Percentiles rank a stretch among this genome's conserved stretches.
phyloP scores from a whole-genome alignment of 768 basidiomycete species.

The Roridomyces roridus region DNA sequence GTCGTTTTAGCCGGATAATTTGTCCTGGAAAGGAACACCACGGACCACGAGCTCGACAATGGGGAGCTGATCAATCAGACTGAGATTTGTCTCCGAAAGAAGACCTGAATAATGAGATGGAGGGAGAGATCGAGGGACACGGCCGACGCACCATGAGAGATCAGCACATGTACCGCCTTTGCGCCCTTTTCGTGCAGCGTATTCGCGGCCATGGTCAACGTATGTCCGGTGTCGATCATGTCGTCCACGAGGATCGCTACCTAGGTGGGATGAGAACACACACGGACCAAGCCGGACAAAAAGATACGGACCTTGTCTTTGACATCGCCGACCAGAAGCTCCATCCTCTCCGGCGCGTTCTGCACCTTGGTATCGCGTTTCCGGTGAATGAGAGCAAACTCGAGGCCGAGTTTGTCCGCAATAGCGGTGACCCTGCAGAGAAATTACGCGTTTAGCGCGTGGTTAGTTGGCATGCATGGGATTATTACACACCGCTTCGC shows the following conservation, averaged over 20 bases:
- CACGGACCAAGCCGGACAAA: background rate
- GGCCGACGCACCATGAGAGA: conserved; percentile 82
- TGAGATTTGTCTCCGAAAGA: conserved; percentile 78
- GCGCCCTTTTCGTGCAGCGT: conserved; percentile 93
- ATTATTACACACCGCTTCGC: conserved; percentile 84
- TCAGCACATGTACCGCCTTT: conserved; percentile 81
- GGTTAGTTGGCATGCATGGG: background rate
- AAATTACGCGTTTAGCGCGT: conserved; percentile 15
- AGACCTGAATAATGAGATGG: conserved; percentile 55
- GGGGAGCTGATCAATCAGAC: conserved; percentile 70
- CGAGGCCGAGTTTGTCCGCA: conserved; percentile 91
- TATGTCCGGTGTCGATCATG: conserved; percentile 96
- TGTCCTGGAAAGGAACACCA: conserved; percentile 13
- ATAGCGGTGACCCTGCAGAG: conserved; percentile 84
- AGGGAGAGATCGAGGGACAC: conserved; percentile 13
- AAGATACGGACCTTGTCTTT: conserved; percentile 71
- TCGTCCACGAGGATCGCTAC: conserved; percentile 96
- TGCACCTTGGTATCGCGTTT: conserved; percentile 76
- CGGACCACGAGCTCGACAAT: conserved; percentile 87
- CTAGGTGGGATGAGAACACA: conserved; percentile 41
- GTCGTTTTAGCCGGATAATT: conserved; percentile 1
- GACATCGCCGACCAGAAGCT: conserved; percentile 94
- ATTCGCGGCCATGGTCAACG: conserved; percentile 82
- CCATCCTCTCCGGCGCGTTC: conserved; percentile 81
- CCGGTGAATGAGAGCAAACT: conserved; percentile 95